These are phyloP conservation scores for Hypoxylon lenormandii DNA, from an alignment of 495 filamentous ascomycete genomes.

Conservation along the genomic window DNA sequence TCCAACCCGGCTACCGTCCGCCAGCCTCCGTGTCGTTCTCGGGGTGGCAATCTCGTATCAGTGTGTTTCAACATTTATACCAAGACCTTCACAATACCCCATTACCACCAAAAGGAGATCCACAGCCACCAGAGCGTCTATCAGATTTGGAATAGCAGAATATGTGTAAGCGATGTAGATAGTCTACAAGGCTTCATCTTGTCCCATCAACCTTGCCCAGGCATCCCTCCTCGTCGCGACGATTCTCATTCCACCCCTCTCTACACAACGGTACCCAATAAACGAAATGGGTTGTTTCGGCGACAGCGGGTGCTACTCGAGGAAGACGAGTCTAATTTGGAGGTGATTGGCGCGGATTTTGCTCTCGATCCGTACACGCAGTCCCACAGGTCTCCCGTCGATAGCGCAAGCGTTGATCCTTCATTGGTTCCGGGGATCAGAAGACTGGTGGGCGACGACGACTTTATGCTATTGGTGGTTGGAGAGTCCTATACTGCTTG, in stretches of 20 bases:
- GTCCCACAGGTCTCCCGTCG: conserved; percentile 1
- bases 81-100: conserved; percentile 43
- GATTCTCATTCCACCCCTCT: conserved; percentile 11
- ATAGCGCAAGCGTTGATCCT: neutral
- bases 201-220: conserved; percentile 20
- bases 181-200: conserved; percentile 16
- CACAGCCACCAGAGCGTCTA: conserved; percentile 34
- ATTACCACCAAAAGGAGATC: conserved; percentile 37
- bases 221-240: conserved; percentile 1
- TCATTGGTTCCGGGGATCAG: conserved; percentile 12
- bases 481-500: conserved; percentile 44
- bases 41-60: conserved; percentile 37
- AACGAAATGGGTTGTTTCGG: conserved; percentile 12
- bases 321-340: neutral
- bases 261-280: conserved; percentile 23
- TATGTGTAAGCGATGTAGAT: conserved; percentile 35
- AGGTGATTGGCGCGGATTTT: conserved; percentile 27
- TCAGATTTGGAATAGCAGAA: conserved; percentile 46
- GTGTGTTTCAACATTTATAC: conserved; percentile 53
- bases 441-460: conserved; percentile 46
- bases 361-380: conserved; percentile 26
- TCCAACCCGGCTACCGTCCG: neutral
- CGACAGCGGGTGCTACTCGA: conserved; percentile 14
- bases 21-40: conserved; percentile 32
- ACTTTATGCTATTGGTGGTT: conserved; percentile 46